Base-by-base conservation (phyloP, 202 grass and related monocot genomes). In the Schoenoplectus tabernaemontani region DNA sequence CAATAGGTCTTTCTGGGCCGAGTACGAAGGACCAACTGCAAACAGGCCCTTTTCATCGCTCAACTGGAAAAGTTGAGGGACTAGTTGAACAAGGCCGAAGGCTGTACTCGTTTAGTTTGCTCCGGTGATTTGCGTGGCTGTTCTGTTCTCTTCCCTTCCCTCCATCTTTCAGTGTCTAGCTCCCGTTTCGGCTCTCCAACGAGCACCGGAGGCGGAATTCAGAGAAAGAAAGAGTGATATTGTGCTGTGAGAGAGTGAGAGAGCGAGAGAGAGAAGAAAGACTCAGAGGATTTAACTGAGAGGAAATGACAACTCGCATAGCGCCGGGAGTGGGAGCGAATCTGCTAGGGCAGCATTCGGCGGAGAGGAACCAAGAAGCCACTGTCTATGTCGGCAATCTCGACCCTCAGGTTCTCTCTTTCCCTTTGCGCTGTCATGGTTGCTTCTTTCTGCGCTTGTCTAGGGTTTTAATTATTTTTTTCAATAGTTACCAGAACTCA, bases 381-480 rank as follows among this genome's bases (percentile, higher is more conserved):
- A 98, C 96, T 63, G 90, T 89, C 78, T 98, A 98, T 83, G 96
- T 98, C 63, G 96, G 96, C 72, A 95, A 92, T 74, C 96, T 98
- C 78, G 96, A 98, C 60, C 89, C 96, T 43, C 96, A 99, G 90
- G 92, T 99, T 81, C 71, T 81, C 84, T 80, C 16, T 80, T 2
- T 38, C 1, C 9, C 32, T 10, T 42, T 37, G 16, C 1, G 16
- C 12, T 83, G 23, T 47, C 59, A 1, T 57, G 0, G 12, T 22
- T 69, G 16, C 2, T n/a, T 61, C 51, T n/a, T 58, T 2, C 76
- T 70, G 17, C 67, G 46, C 43, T 61, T 19, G 9, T 53, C 57
- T 82, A 32, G 78, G 75, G 47, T 71, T 54, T 51, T 47, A 19
- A 17, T 46, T 17, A 28, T 28, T 79, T 30, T 64, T 5, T 12